phyloP scores from a whole-genome alignment of 2,329 filamentous ascomycete genomes.

The Phialophora tarda region DNA sequence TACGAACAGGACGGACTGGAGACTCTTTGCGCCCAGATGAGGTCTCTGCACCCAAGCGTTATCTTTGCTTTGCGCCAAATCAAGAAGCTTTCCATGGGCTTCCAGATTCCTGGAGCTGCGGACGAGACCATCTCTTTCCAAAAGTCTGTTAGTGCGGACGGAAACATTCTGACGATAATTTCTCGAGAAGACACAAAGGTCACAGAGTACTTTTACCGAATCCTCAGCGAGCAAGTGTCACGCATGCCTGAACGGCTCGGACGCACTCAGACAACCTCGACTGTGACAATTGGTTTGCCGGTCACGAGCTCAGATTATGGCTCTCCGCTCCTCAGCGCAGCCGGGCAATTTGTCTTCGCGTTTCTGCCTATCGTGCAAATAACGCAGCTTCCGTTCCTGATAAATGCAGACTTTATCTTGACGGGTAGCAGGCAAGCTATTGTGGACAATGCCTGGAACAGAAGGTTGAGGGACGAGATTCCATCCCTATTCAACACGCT shows the following conservation, averaged over 20 bases:
- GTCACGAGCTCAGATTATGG: constrained; percentile 15
- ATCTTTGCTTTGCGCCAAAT: constrained; percentile 27
- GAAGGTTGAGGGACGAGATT: constrained; percentile 20
- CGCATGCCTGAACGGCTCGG: constrained; percentile 20
- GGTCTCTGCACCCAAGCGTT: constrained; percentile 21
- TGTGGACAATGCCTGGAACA: constrained; percentile 26
- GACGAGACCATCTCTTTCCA: constrained; percentile 16
- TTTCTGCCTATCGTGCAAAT: constrained; percentile 28
- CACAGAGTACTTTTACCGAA: constrained; percentile 18
- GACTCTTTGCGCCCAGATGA: constrained; percentile 18
- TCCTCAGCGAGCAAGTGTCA: constrained; percentile 1
- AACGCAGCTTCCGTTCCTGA: constrained; percentile 25
- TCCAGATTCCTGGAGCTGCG: constrained; percentile 10
- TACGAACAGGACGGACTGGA: constrained; percentile 13
- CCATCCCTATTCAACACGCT: constrained; percentile 19
- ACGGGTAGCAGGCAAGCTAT: constrained; percentile 26
- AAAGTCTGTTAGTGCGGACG: constrained; percentile 7
- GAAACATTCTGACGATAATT: constrained; percentile 20
- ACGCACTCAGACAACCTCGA: constrained; percentile 15
- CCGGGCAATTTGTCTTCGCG: constrained; percentile 29
- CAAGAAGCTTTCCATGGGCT: constrained; percentile 21
- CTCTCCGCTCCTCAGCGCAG: constrained; percentile 7
- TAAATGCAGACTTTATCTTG: constrained; percentile 32
- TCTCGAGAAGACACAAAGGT: constrained; percentile 11
- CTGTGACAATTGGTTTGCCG: constrained; percentile 24